phyloP scores from a whole-genome alignment of 306 rosid species.

The Trifolium pratense region DNA sequence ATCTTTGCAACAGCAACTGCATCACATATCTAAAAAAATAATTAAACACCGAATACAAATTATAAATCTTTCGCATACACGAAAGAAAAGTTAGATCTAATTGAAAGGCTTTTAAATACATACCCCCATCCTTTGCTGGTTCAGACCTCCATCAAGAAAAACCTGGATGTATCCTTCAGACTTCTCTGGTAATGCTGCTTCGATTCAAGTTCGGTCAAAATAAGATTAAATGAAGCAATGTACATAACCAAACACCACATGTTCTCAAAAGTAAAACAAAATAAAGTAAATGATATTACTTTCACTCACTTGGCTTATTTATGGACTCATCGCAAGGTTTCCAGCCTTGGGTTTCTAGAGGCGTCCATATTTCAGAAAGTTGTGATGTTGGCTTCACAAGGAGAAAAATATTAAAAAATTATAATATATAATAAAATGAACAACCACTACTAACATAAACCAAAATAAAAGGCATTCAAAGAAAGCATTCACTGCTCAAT shows the following conservation, averaged over 20 bases:
- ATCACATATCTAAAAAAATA: constrained; percentile 80
- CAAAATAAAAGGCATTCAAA: constrained; percentile 15
- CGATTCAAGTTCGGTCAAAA: constrained; percentile 31
- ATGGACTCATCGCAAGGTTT: constrained; percentile 62
- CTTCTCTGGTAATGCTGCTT: constrained; percentile 76
- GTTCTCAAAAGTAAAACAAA: constrained; percentile 10
- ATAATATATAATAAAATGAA: background rate
- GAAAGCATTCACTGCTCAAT: constrained; percentile 41
- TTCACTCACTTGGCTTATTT: constrained; percentile 60
- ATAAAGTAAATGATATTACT: constrained; percentile 25
- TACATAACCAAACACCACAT: constrained; percentile 19
- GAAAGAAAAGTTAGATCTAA: constrained; percentile 8
- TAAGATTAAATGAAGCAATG: constrained; percentile 34
- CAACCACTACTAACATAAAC: constrained; percentile 12
- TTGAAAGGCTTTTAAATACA: constrained; percentile 40
- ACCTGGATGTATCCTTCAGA: constrained; percentile 88
- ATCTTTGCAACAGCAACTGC: constrained; percentile 97
- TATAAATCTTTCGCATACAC: constrained; percentile 11
- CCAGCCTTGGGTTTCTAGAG: constrained; percentile 74
- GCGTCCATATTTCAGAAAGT: constrained; percentile 74
- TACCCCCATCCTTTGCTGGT: constrained; percentile 99
- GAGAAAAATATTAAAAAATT: constrained; percentile 16
- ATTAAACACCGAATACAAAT: constrained; percentile 29
- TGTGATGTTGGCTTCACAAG: constrained; percentile 58
- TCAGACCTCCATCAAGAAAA: constrained; percentile 97